Base-by-base conservation (phyloP, 140 eudicot species). In the Bidens hawaiensis region DNA sequence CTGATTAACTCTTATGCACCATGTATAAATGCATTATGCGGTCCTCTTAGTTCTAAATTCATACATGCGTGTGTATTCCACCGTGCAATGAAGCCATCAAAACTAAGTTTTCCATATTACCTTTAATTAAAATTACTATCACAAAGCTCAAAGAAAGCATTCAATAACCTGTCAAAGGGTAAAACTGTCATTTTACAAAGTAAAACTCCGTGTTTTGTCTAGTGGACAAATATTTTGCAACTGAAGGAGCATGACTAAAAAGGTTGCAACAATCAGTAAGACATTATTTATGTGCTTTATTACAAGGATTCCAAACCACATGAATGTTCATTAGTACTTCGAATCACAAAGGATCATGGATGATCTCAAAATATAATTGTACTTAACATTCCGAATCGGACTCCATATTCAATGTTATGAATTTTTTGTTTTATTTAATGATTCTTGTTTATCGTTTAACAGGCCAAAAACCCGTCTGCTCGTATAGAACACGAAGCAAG, bases 401-500 rank as follows among this genome's bases (percentile, higher is more conserved):
- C 4, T 2, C 5, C 23, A 12, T 67, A 15, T 54, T 54, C 22
- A 6, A 26, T 22, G 11, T 54, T 54, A 26, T 27, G 2, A 24
- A 26, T 2, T 15, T 7, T 27, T 15, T 27, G 7, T 27, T 51
- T 22, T 12, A 22, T 18, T 16, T 13, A n/a, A 38, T 0, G 46
- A 14, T 14, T 49, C 14, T 65, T 41, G 6, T 1, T 63, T 40
- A 18, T 36, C n/a, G 9, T 2, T 51, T 36, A 51, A 74, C 83
- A 90, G 97, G 78, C 76, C 0, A 90, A 86, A 66, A 90, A 86
- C 77, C 87, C 91, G 2, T 70, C 85, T 14, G 85, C 94, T 21
- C 83, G 94, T 10, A 73, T 90, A 56, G 97, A 90, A 58, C 95
- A 90, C 23, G 97, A 90, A 79, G 97, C 97, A 41, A 89, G 86